A percentile compares a stretch with the other conserved stretches of the same genome.
Evolutionary conservation across 2,329 filamentous ascomycete species (phyloP).

Genomic region (Simplicillium aogashimaense): DNA sequence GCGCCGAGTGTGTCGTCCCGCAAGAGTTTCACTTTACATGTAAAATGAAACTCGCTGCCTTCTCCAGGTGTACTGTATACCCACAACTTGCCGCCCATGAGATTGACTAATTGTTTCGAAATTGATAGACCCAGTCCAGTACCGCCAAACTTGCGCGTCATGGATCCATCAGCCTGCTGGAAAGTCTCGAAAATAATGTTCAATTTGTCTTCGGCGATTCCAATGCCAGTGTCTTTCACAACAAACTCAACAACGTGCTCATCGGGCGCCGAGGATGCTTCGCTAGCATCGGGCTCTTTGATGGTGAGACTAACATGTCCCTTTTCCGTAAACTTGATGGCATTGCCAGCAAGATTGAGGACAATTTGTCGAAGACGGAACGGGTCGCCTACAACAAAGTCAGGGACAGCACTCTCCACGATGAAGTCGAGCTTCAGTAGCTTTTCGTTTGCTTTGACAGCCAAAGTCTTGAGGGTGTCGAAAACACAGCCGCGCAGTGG

Average conservation of each 20-base stretch:
- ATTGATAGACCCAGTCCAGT: constrained; percentile 92
- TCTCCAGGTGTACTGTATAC: constrained; percentile 86
- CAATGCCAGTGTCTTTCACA: constrained; percentile 92
- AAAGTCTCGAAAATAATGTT: constrained; percentile 98
- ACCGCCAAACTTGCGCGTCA: constrained; percentile 90
- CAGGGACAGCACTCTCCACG: constrained; percentile 85
- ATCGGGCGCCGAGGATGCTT: constrained; percentile 53
- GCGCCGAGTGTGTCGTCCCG: constrained; percentile 69
- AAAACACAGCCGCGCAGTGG: constrained; percentile 90
- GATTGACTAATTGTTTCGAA: constrained; percentile 84
- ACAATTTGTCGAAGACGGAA: constrained; percentile 96
- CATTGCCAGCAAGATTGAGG: constrained; percentile 92
- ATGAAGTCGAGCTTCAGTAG: constrained; percentile 87
- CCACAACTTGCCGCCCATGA: constrained; percentile 96
- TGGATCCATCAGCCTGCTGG: constrained; percentile 95
- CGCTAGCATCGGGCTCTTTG: constrained; percentile 51
- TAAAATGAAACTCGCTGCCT: constrained; percentile 94
- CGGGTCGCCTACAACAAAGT: constrained; percentile 91
- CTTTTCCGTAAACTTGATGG: constrained; percentile 97
- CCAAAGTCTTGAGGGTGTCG: constrained; percentile 90
- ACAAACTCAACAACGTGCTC: constrained; percentile 95
- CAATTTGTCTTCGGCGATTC: constrained; percentile 89
- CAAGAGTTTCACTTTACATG: constrained; percentile 79
- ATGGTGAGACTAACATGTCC: constrained; percentile 96
- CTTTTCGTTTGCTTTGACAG: constrained; percentile 96